Percentiles rank a stretch among this genome's conserved stretches.
Conservation (phyloP, 331 rosid genomes). For the Acacia concinna region DNA sequence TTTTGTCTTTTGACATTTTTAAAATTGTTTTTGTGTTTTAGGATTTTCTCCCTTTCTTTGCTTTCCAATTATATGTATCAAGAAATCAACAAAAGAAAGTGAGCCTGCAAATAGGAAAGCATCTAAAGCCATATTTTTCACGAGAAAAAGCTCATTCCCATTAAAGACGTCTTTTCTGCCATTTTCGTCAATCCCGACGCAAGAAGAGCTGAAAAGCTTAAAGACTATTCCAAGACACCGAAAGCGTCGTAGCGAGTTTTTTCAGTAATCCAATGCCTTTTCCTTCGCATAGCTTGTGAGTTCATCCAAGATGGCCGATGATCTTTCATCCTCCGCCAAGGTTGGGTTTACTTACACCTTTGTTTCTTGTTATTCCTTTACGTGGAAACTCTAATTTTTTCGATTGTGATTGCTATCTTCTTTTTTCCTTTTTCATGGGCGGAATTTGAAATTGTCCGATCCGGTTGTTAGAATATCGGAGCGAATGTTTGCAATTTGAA, state of each 20-base stretch:
- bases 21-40: too few species aligned
- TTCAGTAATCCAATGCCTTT: slow-evolving; percentile 60
- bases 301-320: slow-evolving; percentile 81
- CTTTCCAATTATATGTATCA: too few species aligned
- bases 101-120: too few species aligned
- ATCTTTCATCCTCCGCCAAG: slow-evolving; percentile 73
- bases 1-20: too few species aligned
- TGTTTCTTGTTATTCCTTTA: not conserved
- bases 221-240: slow-evolving; percentile 16
- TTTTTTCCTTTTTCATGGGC: slow-evolving; percentile 35
- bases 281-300: slow-evolving; percentile 57
- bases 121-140: too few species aligned
- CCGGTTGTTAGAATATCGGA: slow-evolving; percentile 39
- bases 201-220: slow-evolving; percentile 45
- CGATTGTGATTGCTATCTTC: not conserved
- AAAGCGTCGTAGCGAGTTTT: not conserved
- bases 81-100: not conserved
- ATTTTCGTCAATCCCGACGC: slow-evolving; percentile 33
- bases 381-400: slow-evolving; percentile 29
- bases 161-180: slow-evolving; percentile 35
- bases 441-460: slow-evolving; percentile 54
- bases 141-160: slow-evolving; percentile 39
- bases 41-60: too few species aligned
- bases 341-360: slow-evolving; percentile 35
- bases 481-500: slow-evolving; percentile 10